Base-by-base conservation (phyloP, 2,329 filamentous ascomycete species). In the Cyanodermella asteris region DNA sequence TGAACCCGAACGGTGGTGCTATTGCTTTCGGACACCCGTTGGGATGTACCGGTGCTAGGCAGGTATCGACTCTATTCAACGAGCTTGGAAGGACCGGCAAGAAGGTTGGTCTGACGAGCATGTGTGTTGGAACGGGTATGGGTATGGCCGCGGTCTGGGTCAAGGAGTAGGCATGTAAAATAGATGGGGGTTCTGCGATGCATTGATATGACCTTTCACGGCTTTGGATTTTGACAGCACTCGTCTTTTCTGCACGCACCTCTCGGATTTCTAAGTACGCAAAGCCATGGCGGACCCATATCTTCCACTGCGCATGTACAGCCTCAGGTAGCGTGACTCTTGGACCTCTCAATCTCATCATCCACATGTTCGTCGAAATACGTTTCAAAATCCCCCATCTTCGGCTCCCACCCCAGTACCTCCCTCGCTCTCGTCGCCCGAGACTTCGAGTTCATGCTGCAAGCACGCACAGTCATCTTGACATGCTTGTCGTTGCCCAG, bases 91-190 rank as follows among this genome's bases (percentile, higher is more conserved):
- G 84, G 45, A 87, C 68, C 27, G 69, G 72, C 30, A 64, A 87
- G 61, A 76, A 75, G 62, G 56, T 94, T 32, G 87, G 87, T 25
- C 69, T 91, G 20, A 93, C 80, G 16, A 84, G 74, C 49, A 94
- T 94, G 87, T 97, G 87, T 47, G 56, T 94, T 24, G 87, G 84
- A 25, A 94, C 84, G 3, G 84, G 81, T 26, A 94, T 94, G 87
- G 32, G 32, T 12, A 34, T 34, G 32, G 32, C 32, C 13, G 31
- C 31, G n/a, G 32, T 34, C 9, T 33, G 31, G 31, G 31, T 34
- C 10, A 33, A 29, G 18, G 32, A 34, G 18, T 33, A 21, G 28
- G 7, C 4, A 11, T 9, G 23, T 18, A n/a, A 22, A 16, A 6
- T 15, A 13, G 6, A n/a, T n/a, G n/a, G n/a, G n/a, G n/a, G n/a